These are phyloP conservation scores for Begonia masoniana DNA, from an alignment of 306 rosid genomes.

Conservation along the genomic window DNA sequence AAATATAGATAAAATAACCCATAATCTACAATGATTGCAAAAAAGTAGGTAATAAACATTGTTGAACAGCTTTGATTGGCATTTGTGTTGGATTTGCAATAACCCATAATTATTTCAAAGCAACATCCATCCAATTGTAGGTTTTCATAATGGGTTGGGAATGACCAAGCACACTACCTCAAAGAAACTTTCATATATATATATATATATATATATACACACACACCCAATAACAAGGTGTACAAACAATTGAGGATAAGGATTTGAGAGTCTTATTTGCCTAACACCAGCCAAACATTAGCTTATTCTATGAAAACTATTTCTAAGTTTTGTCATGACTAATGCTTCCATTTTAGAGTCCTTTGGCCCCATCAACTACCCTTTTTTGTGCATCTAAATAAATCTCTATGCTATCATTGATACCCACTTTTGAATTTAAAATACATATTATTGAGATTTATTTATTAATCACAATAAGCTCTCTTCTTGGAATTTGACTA, in stretches of 20 bases:
- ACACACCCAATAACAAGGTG: background rate
- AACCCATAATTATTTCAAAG: background rate
- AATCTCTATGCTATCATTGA: background rate
- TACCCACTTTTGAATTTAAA: background rate
- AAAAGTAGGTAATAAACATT: no score
- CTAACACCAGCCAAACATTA: no score
- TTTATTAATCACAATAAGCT: no score
- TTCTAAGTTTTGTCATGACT: no score
- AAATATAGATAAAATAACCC: no score
- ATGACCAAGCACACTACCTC: constrained; percentile 21
- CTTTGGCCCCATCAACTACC: constrained; percentile 1
- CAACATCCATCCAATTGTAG: no score
- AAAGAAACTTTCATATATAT: background rate
- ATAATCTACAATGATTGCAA: no score
- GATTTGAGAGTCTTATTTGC: no score
- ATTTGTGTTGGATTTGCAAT: constrained; percentile 11
- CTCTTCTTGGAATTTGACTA: no score
- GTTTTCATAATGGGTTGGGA: background rate
- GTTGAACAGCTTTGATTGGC: constrained; percentile 1
- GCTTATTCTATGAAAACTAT: no score
- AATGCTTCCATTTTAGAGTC: background rate
- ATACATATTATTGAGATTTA: no score
- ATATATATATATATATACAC: no score
- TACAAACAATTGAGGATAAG: background rate
- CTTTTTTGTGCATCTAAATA: background rate